Conservation (phyloP, 2,329 filamentous ascomycete species). For the Tympanopsis confertula region DNA sequence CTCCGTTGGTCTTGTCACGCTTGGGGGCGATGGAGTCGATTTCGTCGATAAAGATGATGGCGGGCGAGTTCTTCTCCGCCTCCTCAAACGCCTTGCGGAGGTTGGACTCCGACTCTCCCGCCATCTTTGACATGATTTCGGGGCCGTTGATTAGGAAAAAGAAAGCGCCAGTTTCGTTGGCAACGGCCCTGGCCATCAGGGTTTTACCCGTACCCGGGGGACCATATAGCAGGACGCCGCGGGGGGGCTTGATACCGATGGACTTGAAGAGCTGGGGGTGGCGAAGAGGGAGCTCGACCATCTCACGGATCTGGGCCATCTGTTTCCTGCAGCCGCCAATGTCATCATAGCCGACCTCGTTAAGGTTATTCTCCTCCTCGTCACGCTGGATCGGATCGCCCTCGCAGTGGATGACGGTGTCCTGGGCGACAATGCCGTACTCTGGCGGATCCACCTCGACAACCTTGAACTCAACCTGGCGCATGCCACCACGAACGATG, state of each 20-base stretch:
- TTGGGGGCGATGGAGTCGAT: conserved; percentile 70
- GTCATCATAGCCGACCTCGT: conserved; percentile 70
- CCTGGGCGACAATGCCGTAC: conserved; percentile 96
- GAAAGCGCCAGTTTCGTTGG: conserved; percentile 67
- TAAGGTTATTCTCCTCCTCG: conserved; percentile 68
- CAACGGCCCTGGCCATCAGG: conserved; percentile 65
- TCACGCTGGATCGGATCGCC: conserved; percentile 74
- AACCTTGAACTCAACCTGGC: conserved; percentile 98
- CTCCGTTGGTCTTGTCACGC: conserved; percentile 72
- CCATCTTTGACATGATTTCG: conserved; percentile 75
- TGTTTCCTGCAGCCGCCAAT: conserved; percentile 72
- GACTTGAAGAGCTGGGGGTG: conserved; percentile 73
- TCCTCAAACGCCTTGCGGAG: conserved; percentile 67
- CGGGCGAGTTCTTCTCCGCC: conserved; percentile 68
- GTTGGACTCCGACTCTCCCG: conserved; percentile 67
- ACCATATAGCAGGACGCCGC: conserved; percentile 66
- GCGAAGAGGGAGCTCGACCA: conserved; percentile 64
- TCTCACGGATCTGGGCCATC: conserved; percentile 69
- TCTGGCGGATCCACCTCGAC: conserved; percentile 97
- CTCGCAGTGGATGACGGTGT: conserved; percentile 98
- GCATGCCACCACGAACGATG: conserved; percentile 94
- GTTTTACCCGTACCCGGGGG: conserved; percentile 71
- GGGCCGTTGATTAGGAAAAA: conserved; percentile 73
- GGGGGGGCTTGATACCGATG: conserved; percentile 70
- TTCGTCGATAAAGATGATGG: conserved; percentile 72